These are phyloP conservation scores for Biancaea sappan DNA, from an alignment of 306 rosid genomes.

Conservation along the genomic window DNA sequence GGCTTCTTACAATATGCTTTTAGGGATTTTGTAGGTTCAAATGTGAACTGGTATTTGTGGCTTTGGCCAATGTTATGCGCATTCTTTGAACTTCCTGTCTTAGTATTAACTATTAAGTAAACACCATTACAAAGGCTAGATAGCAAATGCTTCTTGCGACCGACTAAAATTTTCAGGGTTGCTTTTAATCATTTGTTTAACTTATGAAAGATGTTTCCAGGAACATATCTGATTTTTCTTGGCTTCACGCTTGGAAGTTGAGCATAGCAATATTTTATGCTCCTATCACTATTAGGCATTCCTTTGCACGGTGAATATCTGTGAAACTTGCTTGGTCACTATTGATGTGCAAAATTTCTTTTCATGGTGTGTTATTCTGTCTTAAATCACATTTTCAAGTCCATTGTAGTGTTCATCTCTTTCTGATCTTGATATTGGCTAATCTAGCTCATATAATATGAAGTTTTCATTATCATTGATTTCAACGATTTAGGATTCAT, in stretches of 20 bases:
- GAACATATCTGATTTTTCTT: not conserved
- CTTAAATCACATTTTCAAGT: not conserved
- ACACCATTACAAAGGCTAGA: not conserved
- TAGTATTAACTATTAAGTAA: not conserved
- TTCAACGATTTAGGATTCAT: not conserved
- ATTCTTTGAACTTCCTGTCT: not conserved
- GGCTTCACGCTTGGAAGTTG: not conserved
- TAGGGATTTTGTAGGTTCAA: constrained; percentile 4
- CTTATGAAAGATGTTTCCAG: not conserved
- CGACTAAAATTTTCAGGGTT: not conserved
- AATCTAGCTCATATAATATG: not conserved
- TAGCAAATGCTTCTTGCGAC: not conserved
- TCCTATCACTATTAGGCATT: not conserved
- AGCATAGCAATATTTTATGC: not conserved
- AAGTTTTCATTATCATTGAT: not conserved
- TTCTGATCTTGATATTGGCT: not conserved
- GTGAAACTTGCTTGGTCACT: not conserved
- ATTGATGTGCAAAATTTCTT: not conserved
- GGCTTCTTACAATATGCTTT: constrained; percentile 8
- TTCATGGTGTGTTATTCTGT: not conserved
- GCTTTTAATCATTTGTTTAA: not conserved
- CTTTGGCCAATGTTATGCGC: not conserved
- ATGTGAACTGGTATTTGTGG: not conserved
- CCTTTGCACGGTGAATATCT: not conserved
- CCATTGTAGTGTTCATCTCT: not conserved